Conservation (phyloP, 2,329 filamentous ascomycete genomes). For the Tolypocladium capitatum region DNA sequence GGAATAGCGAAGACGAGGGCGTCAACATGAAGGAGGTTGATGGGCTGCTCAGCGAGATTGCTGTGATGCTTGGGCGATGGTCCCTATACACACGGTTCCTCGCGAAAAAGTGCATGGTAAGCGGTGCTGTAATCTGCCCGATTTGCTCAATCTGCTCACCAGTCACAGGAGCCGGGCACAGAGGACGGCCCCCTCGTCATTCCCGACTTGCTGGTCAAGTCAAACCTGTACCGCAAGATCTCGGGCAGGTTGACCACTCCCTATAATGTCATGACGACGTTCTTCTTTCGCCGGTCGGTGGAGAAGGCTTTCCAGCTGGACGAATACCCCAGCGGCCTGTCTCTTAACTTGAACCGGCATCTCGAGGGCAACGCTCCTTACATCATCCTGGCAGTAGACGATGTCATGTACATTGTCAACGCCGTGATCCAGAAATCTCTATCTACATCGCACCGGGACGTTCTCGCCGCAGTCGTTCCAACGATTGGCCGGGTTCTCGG, state of each 20-base stretch:
- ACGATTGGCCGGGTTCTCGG: conserved; percentile 69
- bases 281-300: conserved; percentile 91
- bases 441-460: conserved; percentile 68
- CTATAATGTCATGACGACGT: conserved; percentile 86
- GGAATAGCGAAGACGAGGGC: conserved; percentile 72
- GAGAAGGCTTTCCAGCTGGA: conserved; percentile 97
- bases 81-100: conserved; percentile 85
- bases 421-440: conserved; percentile 78
- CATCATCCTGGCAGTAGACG: conserved; percentile 90
- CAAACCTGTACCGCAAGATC: conserved; percentile 69
- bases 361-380: conserved; percentile 71
- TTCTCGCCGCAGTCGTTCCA: conserved; percentile 66
- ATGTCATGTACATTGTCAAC: conserved; percentile 98
- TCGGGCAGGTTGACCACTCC: conserved; percentile 59
- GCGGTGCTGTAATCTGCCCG: conserved; percentile 11
- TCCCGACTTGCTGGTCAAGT: conserved; percentile 64
- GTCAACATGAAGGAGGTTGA: conserved; percentile 97
- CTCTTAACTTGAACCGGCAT: conserved; percentile 58
- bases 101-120: conserved; percentile 70
- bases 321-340: conserved; percentile 69
- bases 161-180: conserved; percentile 33
- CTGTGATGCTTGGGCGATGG: conserved; percentile 87
- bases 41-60: conserved; percentile 71
- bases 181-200: conserved; percentile 47
- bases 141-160: conserved; percentile 4